These are phyloP conservation scores for Lactifluus hygrophoroides DNA, from an alignment of 768 basidiomycete species.

Conservation along the genomic window DNA sequence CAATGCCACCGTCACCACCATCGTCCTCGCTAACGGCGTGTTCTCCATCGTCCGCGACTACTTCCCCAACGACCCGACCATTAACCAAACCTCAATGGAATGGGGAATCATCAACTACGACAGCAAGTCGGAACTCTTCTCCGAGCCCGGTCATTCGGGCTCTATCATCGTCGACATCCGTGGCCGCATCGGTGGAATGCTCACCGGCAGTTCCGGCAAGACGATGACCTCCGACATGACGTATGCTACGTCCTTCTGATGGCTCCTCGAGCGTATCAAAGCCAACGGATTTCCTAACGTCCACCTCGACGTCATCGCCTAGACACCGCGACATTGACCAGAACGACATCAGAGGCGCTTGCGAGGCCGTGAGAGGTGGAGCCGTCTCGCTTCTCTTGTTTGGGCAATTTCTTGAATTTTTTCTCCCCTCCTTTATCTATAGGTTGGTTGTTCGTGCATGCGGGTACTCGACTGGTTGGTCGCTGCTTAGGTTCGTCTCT, in stretches of 20 bases:
- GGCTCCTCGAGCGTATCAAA: constrained; percentile 23
- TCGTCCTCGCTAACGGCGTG: constrained; percentile 30
- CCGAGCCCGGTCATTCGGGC: constrained; percentile 33
- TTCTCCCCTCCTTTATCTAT: no score
- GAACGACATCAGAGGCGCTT: neutral
- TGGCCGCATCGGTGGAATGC: constrained; percentile 31
- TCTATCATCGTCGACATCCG: constrained; percentile 26
- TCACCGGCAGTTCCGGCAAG: constrained; percentile 30
- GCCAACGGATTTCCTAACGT: constrained; percentile 7
- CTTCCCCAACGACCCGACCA: constrained; percentile 19
- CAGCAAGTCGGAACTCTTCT: constrained; percentile 27
- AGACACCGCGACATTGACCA: neutral
- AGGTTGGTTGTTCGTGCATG: no score
- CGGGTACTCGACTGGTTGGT: no score
- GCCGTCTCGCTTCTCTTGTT: neutral
- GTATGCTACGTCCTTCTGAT: constrained; percentile 34
- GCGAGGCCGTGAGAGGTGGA: neutral
- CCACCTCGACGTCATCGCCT: constrained; percentile 4
- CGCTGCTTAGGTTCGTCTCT: no score
- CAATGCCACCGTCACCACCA: constrained; percentile 29
- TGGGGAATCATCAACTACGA: constrained; percentile 26
- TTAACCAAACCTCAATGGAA: constrained; percentile 26
- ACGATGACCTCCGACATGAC: constrained; percentile 22
- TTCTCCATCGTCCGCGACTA: constrained; percentile 30
- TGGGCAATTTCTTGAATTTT: no score